A percentile compares a stretch with the other conserved stretches of the same genome.
phyloP scores from a whole-genome alignment of 768 basidiomycete genomes.

The Tubosaeta brunneosetosa region DNA sequence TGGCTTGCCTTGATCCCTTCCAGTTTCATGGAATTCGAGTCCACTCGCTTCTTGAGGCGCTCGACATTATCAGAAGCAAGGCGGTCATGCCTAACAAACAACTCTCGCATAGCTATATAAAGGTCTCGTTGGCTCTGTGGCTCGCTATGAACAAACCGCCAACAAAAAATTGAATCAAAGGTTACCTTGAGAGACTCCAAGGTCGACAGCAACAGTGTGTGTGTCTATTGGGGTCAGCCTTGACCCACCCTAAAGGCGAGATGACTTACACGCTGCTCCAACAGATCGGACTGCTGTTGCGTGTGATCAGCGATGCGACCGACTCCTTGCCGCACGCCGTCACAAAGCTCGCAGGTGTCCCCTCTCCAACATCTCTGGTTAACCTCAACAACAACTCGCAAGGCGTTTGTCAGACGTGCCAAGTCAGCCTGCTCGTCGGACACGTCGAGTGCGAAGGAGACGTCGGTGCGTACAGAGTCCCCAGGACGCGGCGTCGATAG shows the following conservation, averaged over 20 bases:
- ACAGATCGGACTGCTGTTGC: conserved; percentile 65
- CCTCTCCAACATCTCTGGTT: conserved; percentile 81
- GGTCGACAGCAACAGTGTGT: conserved; percentile 58
- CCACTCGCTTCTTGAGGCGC: conserved; percentile 80
- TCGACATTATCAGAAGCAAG: conserved; percentile 87
- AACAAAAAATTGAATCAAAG: not conserved
- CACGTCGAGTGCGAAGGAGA: conserved; percentile 22
- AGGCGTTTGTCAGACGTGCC: conserved; percentile 75
- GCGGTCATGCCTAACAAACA: conserved; percentile 85
- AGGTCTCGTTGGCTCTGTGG: conserved; percentile 72
- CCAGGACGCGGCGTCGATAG: conserved; percentile 13
- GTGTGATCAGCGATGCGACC: conserved; percentile 61
- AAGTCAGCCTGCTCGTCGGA: conserved; percentile 67
- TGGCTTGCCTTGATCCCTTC: conserved; percentile 63
- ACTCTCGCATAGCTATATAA: conserved; percentile 80
- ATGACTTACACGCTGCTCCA: conserved; percentile 63
- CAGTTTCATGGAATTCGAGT: conserved; percentile 67
- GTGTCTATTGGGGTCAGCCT: conserved; percentile 43
- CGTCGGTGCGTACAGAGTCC: conserved; percentile 7
- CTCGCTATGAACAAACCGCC: conserved; percentile 7
- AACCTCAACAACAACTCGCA: conserved; percentile 72
- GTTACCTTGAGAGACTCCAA: conserved; percentile 74
- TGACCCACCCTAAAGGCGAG: not conserved
- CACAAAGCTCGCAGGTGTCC: conserved; percentile 74
- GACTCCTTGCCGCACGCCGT: conserved; percentile 72